phyloP scores from a whole-genome alignment of 345 rosid genomes.

The Cardamine chenopodiifolia region DNA sequence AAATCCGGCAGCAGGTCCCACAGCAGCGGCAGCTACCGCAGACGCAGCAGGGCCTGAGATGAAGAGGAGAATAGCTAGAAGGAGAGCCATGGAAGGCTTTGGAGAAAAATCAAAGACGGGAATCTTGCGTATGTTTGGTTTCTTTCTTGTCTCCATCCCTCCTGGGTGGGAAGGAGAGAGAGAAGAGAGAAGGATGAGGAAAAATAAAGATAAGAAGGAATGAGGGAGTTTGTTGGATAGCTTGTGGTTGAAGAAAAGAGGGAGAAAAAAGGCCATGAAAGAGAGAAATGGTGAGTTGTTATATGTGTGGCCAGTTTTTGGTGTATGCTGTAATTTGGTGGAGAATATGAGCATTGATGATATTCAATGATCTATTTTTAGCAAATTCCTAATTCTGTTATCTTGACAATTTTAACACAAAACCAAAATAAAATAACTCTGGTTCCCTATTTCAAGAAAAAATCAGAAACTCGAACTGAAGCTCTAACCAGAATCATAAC shows the following conservation, averaged over 20 bases:
- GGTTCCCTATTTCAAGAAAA: conserved; percentile 39
- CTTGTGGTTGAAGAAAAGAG: conserved; percentile 46
- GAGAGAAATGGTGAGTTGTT: conserved; percentile 41
- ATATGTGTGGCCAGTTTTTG: conserved; percentile 40
- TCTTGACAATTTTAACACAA: conserved; percentile 29
- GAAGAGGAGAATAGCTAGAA: conserved; percentile 51
- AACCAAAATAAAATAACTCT: conserved; percentile 33
- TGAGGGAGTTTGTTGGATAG: conserved; percentile 35
- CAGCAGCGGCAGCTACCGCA: conserved; percentile 24
- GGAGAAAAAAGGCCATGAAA: conserved; percentile 44
- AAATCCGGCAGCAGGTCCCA: conserved; percentile 36
- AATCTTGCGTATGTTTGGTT: conserved; percentile 25
- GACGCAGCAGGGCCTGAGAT: conserved; percentile 29
- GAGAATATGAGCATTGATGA: conserved; percentile 35
- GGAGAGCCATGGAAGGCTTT: conserved; percentile 44
- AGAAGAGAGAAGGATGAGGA: conserved; percentile 38
- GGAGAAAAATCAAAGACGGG: conserved; percentile 43
- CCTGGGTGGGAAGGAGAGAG: conserved; percentile 47
- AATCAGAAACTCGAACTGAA: neutral
- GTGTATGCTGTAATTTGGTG: conserved; percentile 35
- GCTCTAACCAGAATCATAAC: conserved; percentile 27
- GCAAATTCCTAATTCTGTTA: conserved; percentile 37
- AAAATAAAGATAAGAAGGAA: conserved; percentile 39
- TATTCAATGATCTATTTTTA: conserved; percentile 35
- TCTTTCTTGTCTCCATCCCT: conserved; percentile 48